These are phyloP conservation scores for Tripidium arundinaceum DNA, from an alignment of 202 grass and related monocot genomes.

Conservation along the genomic window DNA sequence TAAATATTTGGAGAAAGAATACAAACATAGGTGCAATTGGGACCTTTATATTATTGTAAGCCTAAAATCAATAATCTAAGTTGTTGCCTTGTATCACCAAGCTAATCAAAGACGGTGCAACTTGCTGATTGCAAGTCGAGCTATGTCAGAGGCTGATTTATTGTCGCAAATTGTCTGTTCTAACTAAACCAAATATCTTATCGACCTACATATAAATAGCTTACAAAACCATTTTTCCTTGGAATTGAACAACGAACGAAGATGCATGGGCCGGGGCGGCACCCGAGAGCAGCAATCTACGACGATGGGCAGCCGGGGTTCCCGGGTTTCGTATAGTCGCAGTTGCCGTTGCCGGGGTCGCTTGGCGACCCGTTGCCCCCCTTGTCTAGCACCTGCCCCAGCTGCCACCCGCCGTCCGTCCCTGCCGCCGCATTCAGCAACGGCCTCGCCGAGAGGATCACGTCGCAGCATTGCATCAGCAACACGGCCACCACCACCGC, in stretches of 20 bases:
- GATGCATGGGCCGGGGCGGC: neutral
- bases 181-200: neutral
- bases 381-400: neutral
- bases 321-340: neutral
- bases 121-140: too few species aligned
- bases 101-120: too few species aligned
- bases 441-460: neutral
- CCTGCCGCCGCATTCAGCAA: neutral
- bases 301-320: too few species aligned
- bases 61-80: too few species aligned
- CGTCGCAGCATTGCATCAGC: conserved; percentile 22
- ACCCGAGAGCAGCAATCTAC: too few species aligned
- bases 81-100: too few species aligned
- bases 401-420: neutral
- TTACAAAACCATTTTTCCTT: neutral
- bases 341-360: neutral
- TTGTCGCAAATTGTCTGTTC: neutral
- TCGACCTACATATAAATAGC: neutral
- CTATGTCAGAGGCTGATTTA: neutral
- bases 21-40: too few species aligned
- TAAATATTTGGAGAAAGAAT: too few species aligned
- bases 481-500: neutral
- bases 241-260: neutral
- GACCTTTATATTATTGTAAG: too few species aligned
- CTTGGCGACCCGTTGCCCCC: neutral